Evolutionary conservation across 768 basidiomycete genomes (phyloP).

Genomic region (Pleurotus eryngii): DNA sequence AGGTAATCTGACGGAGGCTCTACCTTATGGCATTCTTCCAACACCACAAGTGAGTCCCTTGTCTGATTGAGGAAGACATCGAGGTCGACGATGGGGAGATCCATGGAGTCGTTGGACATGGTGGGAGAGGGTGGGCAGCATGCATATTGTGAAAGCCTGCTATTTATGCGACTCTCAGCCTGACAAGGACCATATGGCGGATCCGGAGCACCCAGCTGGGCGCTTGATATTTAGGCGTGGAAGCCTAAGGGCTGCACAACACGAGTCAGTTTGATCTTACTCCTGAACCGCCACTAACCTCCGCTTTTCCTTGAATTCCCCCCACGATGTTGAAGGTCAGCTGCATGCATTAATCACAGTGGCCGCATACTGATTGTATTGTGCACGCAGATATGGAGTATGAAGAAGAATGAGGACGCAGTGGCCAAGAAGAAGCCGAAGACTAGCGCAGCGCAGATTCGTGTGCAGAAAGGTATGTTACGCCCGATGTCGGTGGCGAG

Average conservation of each 20-base stretch:
- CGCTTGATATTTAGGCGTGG: constrained; percentile 5
- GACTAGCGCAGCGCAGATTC: constrained; percentile 96
- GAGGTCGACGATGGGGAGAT: constrained; percentile 75
- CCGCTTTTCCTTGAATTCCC: constrained; percentile 14
- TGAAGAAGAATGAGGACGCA: constrained; percentile 99
- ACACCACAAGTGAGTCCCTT: constrained; percentile 41
- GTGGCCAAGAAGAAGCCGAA: constrained; percentile 98
- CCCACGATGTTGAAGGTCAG: constrained; percentile 47
- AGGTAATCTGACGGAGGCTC: neutral
- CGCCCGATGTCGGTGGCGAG: neutral
- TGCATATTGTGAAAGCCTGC: constrained; percentile 12
- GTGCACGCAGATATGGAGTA: constrained; percentile 83
- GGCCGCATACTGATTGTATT: neutral
- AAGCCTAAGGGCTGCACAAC: constrained; percentile 12
- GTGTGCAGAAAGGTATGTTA: constrained; percentile 94
- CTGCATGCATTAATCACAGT: neutral
- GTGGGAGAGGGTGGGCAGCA: no score
- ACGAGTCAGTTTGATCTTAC: constrained; percentile 6
- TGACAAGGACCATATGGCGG: constrained; percentile 12
- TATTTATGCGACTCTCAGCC: constrained; percentile 11
- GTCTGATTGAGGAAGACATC: constrained; percentile 60
- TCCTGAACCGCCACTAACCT: constrained; percentile 20
- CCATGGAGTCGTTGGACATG: constrained; percentile 38
- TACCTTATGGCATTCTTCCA: constrained; percentile 68
- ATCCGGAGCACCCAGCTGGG: neutral